phyloP scores from a whole-genome alignment of 2,329 filamentous ascomycete species.

The Aulographum hederae region DNA sequence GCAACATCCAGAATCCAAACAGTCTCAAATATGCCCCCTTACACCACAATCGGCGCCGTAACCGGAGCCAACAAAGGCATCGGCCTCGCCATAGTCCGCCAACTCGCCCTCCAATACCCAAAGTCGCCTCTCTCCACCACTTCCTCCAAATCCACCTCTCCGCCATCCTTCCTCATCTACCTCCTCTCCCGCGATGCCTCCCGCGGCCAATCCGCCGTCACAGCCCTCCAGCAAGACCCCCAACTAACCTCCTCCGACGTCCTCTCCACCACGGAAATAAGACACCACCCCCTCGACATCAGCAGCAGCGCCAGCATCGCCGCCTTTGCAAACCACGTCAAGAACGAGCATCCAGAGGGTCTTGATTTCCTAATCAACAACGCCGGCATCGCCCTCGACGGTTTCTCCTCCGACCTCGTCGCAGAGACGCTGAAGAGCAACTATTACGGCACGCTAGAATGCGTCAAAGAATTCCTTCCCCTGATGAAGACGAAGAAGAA shows the following conservation, averaged over 20 bases:
- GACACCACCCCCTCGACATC: slow-evolving; percentile 30
- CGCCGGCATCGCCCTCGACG: slow-evolving; percentile 28
- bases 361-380: slow-evolving; percentile 37
- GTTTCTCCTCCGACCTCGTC: slow-evolving; percentile 29
- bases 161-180: slow-evolving; percentile 36
- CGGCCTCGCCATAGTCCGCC: slow-evolving; percentile 26
- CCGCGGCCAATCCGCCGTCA: slow-evolving; percentile 28
- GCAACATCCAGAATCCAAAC: too few relatives aligned
- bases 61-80: slow-evolving; percentile 38
- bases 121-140: slow-evolving; percentile 27
- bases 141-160: too few relatives aligned
- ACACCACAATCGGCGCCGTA: slow-evolving; percentile 28
- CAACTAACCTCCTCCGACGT: slow-evolving; percentile 28
- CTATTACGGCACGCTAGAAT: slow-evolving; percentile 32
- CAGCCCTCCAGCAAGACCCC: slow-evolving; percentile 23
- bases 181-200: slow-evolving; percentile 31
- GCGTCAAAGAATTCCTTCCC: slow-evolving; percentile 26
- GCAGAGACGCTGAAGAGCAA: slow-evolving; percentile 30
- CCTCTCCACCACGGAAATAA: slow-evolving; percentile 24
- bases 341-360: slow-evolving; percentile 26
- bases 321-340: slow-evolving; percentile 22
- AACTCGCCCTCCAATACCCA: slow-evolving; percentile 35
- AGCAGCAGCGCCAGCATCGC: slow-evolving; percentile 25
- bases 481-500: slow-evolving; percentile 24
- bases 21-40: too few relatives aligned